Base-by-base conservation (phyloP, 352 stramenopile genomes). In the Blastocystis hominis region DNA sequence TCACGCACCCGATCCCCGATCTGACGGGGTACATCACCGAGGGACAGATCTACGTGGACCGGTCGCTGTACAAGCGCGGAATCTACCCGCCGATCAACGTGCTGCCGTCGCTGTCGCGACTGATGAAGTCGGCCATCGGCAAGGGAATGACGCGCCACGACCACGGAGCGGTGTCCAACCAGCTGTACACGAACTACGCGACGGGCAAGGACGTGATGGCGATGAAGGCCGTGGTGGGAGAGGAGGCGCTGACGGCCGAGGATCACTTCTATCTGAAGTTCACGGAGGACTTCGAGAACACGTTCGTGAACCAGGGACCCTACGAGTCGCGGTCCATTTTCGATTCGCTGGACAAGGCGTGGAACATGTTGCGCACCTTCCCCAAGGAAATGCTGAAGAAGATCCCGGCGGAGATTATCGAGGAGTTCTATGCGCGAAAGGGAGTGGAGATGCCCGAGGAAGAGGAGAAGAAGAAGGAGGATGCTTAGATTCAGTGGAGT, bases 41-140 rank as follows among this genome's bases (percentile, higher is more conserved):
- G 90, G 96, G 96, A 88, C 96, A 98, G 92, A 96, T 98, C 90
- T 98, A 98, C 91, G 93, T 98, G 64, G 95, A 98, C 91, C 93
- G 96, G 90, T 94, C 98, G 91, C 90, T 98, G 86, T 94, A 98
- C 91, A 98, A 97, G 88, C 96, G 96, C 91, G 95, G 98, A 90
- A 97, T 98, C 89, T 99, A 98, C 92, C 96, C 97, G 86, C 97
- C 96, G 54, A 99, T 99, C 91, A 99, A 98, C 91, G 95, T 99
- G 88, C 91, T 98, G 87, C 96, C 96, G 62, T 98, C 95, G 46
- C 91, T 99, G 34, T 98, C 95, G 86, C 95, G 96, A 93, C 92
- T 99, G 69, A 99, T 99, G 97, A 98, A 99, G 92, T 97, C 93
- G 90, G 96, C 96, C 86, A 98, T 99, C 92, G 96, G 96, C 88